Conservation (phyloP, 163 green algal genomes). For the Volvox carteri region DNA sequence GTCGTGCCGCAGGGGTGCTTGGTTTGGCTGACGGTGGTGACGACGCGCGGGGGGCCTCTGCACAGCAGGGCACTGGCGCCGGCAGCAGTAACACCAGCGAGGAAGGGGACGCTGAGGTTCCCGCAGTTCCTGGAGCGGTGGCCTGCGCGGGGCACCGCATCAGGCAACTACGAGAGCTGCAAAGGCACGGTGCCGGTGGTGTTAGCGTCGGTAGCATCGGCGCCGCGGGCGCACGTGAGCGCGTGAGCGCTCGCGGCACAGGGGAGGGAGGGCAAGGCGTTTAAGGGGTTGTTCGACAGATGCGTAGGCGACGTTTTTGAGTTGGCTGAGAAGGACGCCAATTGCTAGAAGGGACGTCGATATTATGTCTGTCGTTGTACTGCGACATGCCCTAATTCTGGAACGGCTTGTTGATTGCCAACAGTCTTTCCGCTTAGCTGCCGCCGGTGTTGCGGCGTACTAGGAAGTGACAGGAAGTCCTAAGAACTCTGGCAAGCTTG, state of each 20-base stretch:
- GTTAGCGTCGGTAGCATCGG: too few species aligned
- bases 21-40: not conserved
- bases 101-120: not conserved
- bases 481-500: too few species aligned
- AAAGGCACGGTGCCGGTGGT: not conserved
- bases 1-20: not conserved
- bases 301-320: too few species aligned
- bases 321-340: too few species aligned
- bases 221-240: not conserved
- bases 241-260: not conserved
- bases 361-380: too few species aligned
- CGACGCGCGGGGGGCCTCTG: not conserved
- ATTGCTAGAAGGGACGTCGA: too few species aligned
- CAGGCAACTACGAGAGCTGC: conserved; percentile 29
- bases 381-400: too few species aligned
- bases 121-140: not conserved
- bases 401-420: too few species aligned
- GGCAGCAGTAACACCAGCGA: not conserved
- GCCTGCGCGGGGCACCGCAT: conserved; percentile 34
- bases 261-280: not conserved
- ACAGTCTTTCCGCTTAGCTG: too few species aligned
- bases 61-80: not conserved
- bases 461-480: too few species aligned
- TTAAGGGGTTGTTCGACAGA: too few species aligned
- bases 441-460: too few species aligned